A percentile compares a stretch with the other conserved stretches of the same genome.
These are phyloP conservation scores for Colletotrichum somersetense DNA, from an alignment of 2,329 filamentous ascomycete genomes.

Conservation along the genomic window DNA sequence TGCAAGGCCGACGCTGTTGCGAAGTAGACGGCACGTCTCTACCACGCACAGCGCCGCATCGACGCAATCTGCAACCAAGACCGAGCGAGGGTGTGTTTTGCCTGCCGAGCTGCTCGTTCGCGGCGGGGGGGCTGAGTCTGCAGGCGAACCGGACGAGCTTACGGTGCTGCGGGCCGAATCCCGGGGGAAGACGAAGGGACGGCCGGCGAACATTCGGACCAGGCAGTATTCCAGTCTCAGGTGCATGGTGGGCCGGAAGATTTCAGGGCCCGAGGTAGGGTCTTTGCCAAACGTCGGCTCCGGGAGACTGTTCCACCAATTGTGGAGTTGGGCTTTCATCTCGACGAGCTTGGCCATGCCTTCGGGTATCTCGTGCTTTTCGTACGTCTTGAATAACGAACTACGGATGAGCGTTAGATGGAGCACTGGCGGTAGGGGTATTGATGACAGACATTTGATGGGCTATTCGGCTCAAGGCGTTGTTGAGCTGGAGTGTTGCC, in stretches of 20 bases:
- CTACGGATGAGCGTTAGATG: conserved; percentile 43
- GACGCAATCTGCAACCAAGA: conserved; percentile 65
- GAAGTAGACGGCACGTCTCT: conserved; percentile 62
- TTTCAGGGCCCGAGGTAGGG: conserved; percentile 54
- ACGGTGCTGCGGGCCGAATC: conserved; percentile 47
- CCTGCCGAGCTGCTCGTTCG: conserved; percentile 35
- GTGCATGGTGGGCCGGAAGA: conserved; percentile 63
- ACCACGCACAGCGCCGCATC: conserved; percentile 65
- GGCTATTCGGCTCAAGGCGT: conserved; percentile 52
- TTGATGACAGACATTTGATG: conserved; percentile 53
- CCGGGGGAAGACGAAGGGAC: conserved; percentile 63
- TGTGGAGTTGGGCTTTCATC: conserved; percentile 53
- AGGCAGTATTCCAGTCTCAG: conserved; percentile 66
- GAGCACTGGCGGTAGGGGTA: too few species aligned
- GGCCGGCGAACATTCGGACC: conserved; percentile 65
- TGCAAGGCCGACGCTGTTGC: conserved; percentile 64
- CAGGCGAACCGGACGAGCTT: conserved; percentile 48
- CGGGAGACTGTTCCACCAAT: conserved; percentile 55
- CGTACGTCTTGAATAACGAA: conserved; percentile 51
- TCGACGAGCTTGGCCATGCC: conserved; percentile 52
- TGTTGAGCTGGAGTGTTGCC: conserved; percentile 55
- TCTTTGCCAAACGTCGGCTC: conserved; percentile 52
- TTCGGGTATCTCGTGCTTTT: conserved; percentile 50
- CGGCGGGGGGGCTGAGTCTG: conserved; percentile 46
- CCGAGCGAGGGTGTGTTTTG: conserved; percentile 50